These are phyloP conservation scores for Vitis hybrid DNA, from an alignment of 177 flowering plant species.

Conservation along the genomic window DNA sequence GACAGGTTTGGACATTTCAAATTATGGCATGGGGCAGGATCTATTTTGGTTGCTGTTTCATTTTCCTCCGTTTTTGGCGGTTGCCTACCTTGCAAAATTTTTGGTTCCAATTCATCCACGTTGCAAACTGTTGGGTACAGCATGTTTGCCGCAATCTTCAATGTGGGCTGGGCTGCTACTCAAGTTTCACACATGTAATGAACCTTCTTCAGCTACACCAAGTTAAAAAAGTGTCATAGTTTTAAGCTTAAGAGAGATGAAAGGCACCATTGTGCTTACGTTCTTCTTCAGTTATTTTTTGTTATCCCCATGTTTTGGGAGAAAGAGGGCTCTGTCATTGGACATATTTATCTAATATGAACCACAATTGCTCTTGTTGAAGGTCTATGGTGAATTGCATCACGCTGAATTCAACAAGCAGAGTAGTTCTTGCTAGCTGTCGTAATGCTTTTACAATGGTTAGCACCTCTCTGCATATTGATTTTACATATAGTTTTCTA, in stretches of 20 bases:
- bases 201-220: conserved; percentile 5
- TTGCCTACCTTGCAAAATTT: conserved; percentile 74
- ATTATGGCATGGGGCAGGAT: conserved; percentile 91
- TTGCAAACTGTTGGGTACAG: conserved; percentile 74
- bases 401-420: conserved; percentile 80
- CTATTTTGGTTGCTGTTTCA: conserved; percentile 80
- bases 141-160: conserved; percentile 85
- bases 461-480: conserved; percentile 17
- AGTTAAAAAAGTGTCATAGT: neutral
- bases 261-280: neutral
- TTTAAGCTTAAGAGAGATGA: neutral
- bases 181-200: conserved; percentile 96
- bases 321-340: neutral
- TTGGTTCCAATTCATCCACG: conserved; percentile 47
- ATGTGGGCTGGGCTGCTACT: conserved; percentile 95
- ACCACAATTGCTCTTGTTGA: conserved; percentile 18
- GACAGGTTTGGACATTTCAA: conserved; percentile 98
- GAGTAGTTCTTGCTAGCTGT: conserved; percentile 85
- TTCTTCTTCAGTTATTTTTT: neutral
- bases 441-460: conserved; percentile 98
- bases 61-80: conserved; percentile 96
- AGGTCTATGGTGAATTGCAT: conserved; percentile 98
- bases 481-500: neutral
- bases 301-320: neutral
- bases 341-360: conserved; percentile 6